These are phyloP conservation scores for Saturnispora serradocipensis DNA, from an alignment of 805 yeast genomes.

Conservation along the genomic window DNA sequence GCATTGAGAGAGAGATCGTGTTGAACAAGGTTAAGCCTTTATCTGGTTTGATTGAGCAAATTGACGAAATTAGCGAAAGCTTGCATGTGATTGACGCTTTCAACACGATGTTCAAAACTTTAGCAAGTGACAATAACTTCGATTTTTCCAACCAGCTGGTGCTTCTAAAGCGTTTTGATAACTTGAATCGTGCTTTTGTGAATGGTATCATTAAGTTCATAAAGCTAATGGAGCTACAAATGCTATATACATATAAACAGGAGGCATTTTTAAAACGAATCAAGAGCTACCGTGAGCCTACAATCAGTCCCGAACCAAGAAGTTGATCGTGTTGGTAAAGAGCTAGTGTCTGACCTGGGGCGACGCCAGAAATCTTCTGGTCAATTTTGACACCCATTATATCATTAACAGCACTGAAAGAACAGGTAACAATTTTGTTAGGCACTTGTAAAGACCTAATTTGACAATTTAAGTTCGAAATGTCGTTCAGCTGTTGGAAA, in stretches of 20 bases:
- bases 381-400: constrained; percentile 32
- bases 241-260: constrained; percentile 16
- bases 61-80: background rate
- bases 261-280: constrained; percentile 5
- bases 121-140: background rate
- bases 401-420: constrained; percentile 5
- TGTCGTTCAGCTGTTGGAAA: constrained; percentile 8
- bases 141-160: background rate
- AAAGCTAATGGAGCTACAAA: constrained; percentile 13
- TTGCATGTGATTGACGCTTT: constrained; percentile 4
- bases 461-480: constrained; percentile 39
- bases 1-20: background rate
- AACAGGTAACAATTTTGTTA: constrained; percentile 19
- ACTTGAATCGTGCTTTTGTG: background rate
- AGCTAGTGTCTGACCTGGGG: constrained; percentile 83
- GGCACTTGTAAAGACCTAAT: constrained; percentile 68
- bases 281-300: background rate
- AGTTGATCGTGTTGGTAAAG: constrained; percentile 59
- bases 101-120: background rate
- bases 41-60: background rate
- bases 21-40: background rate
- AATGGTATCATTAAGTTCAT: constrained; percentile 9
- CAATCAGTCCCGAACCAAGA: constrained; percentile 52
- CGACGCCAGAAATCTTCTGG: constrained; percentile 57
- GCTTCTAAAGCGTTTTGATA: background rate